Evolutionary conservation across 2,329 filamentous ascomycete genomes (phyloP), one percentile per base, ranked within the genome.

Genomic region (Cladorrhinum sp.): DNA sequence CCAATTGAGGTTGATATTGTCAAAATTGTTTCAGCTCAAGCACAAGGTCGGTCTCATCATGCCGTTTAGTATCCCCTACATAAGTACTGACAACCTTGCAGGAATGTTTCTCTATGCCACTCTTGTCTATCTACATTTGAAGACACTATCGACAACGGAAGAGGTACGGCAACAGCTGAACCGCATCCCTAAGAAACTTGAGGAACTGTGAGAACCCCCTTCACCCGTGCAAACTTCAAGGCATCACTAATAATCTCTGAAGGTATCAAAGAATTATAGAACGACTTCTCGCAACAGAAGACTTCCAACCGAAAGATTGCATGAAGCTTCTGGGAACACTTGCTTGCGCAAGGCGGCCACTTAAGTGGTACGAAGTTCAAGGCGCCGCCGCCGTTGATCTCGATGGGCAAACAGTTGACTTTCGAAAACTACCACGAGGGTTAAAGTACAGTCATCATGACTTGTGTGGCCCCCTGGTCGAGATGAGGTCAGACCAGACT

Each of bases 301-400:
- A 41, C 2, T 54, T 54, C 12, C 51, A 24, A 41, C n/a, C 18
- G 1, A n/a, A 54, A 24, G 51, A 54, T 23, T 20, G 25, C 20
- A 16, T 41, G 22, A 22, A 18, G 13, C n/a, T 54, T 9, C 18
- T 54, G n/a, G 51, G 51, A 13, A 22, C 13, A 20, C 51, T 54
- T 16, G 51, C 51, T 23, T 54, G 51, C 16, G 51, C 51, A 1
- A 32, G 20, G 18, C 38, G 27, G 5, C 51, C 51, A 4, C 51
- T 54, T 7, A 54, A 54, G 20, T 54, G 51, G 51, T 54, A 54
- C 18, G 29, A 54, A 16, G 29, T 54, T 38, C 51, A 27, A 23
- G 51, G 51, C 6, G 51, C 51, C 2, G 51, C 51, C 0, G 51
- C 51, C 3, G 23, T 54, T 38, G 51, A 54, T 23, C 23, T 54